Base-by-base conservation (phyloP, 2,329 filamentous ascomycete species). In the Elsinoe ampelina region DNA sequence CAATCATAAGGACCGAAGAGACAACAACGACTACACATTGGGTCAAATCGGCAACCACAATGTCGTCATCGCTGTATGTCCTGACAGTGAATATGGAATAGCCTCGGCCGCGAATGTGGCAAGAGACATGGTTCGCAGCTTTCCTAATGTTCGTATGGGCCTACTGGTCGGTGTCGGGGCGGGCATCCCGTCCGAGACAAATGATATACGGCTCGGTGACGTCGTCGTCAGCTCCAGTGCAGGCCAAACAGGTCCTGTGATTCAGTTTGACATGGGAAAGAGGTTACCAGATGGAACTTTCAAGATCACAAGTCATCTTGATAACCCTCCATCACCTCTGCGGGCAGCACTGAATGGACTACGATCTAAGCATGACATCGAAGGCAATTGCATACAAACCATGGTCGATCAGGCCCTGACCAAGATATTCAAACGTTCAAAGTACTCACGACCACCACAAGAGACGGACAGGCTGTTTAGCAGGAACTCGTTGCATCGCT, bases 21-120 rank as follows among this genome's bases (percentile, higher is more conserved):
- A 58, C 60, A 61, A 59, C 30, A 68, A 67, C 39, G 20, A n/a
- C 12, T 71, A 72, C 55, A 64, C 59, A 2, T 54, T 68, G 1
- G 67, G 69, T 11, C 59, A 58, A n/a, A 66, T 71, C 45, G 61
- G 62, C 13, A 56, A 57, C 2, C 69, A 72, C 54, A 68, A 69
- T 54, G 63, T 71, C 20, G 66, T 71, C 13, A 61, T 72, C 22
- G 66, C 64, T 2, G 58, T 60, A n/a, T 39, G 65, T 12, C 65
- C 65, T 2, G 36, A 55, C 7, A 59, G 60, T 5, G 60, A 63
- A 38, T 63, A 65, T 26, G 65, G 63, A 3, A 59, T 47, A 3
- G 19, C 34, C 8, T 57, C 61, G 41, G 64, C 64, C 11, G 58
- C 65, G 32, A 58, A 13, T 11, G 64, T 63, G 6, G 61, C 61